Percentiles rank a stretch among this genome's conserved stretches.
Evolutionary conservation across 371 early-diverging fungal genomes (phyloP).

Genomic region (Mucor plumbeus): DNA sequence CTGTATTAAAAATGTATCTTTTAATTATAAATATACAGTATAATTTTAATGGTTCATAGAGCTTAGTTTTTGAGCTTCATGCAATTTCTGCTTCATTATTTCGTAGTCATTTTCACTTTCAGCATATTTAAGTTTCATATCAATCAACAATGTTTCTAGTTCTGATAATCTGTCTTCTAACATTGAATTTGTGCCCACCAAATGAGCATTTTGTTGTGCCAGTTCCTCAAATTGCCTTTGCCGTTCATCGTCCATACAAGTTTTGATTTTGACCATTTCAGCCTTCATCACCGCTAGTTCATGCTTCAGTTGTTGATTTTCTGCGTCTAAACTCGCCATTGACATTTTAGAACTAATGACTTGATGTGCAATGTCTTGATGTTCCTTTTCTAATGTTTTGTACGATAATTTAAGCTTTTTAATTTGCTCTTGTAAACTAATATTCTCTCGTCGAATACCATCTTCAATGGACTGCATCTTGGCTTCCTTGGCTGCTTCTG

Average conservation of each 20-base stretch:
- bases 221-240: constrained; percentile 71
- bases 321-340: constrained; percentile 54
- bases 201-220: constrained; percentile 69
- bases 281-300: constrained; percentile 33
- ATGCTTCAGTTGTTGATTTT: constrained; percentile 62
- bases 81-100: constrained; percentile 34
- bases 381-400: constrained; percentile 72
- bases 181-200: constrained; percentile 64
- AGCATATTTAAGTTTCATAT: constrained; percentile 67
- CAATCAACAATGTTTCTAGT: constrained; percentile 55
- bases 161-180: constrained; percentile 68
- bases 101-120: constrained; percentile 73
- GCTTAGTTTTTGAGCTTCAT: constrained; percentile 23
- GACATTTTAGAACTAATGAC: constrained; percentile 60
- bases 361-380: constrained; percentile 65
- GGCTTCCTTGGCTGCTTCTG: constrained; percentile 37
- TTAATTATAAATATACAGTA: not conserved
- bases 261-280: constrained; percentile 8
- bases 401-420: constrained; percentile 62
- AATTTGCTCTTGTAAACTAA: constrained; percentile 63
- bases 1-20: not conserved
- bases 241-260: constrained; percentile 63
- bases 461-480: constrained; percentile 51
- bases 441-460: constrained; percentile 66
- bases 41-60: not conserved